Base-by-base conservation (phyloP, 352 stramenopile species). In the Globisporangium camurandrum region DNA sequence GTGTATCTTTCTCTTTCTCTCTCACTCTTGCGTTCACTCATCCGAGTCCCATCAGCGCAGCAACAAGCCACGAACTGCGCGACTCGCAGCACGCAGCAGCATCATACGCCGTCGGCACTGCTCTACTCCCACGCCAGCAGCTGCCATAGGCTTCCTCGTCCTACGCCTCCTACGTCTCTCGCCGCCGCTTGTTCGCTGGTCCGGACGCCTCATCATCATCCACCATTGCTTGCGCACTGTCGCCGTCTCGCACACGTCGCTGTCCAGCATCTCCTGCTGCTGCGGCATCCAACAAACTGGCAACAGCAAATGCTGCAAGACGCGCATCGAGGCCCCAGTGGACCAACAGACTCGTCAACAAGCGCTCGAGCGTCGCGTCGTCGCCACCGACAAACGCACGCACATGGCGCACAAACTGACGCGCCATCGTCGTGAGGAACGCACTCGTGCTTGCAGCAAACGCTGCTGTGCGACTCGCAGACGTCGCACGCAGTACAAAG, bases 401-500 rank as follows among this genome's bases (percentile, higher is more conserved):
- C 22, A 86, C 36, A 24, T 69, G 62, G 5, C 51, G 48, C 38
- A 86, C 61, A 59, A 86, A 60, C 41, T 82, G 62, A 27, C 66
- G 63, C 16, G 64, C 51, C 70, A 88, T 86, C 10, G 67, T 69
- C 9, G 61, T 49, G 20, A 86, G 37, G 51, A 86, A 85, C 14
- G 68, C 64, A 11, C 63, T 45, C 27, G 71, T 81, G 28, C 55
- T 80, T 1, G 61, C 39, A 3, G 67, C 73, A 44, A 84, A 82
- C 3, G 69, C 63, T 12, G 56, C 63, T 10, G 67, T 65, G 27
- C 71, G 68, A 24, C 74, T 84, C 16, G 74, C 75, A 6, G 70
- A 83, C 31, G 71, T 86, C 0, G 75, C 71, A 24, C 77, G 77
- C 20, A 88, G 64, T 22, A 86, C 62, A 19, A 62, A 59, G 26